These are phyloP conservation scores for Lentinula guzmanii DNA, from an alignment of 768 basidiomycete genomes.

Conservation along the genomic window DNA sequence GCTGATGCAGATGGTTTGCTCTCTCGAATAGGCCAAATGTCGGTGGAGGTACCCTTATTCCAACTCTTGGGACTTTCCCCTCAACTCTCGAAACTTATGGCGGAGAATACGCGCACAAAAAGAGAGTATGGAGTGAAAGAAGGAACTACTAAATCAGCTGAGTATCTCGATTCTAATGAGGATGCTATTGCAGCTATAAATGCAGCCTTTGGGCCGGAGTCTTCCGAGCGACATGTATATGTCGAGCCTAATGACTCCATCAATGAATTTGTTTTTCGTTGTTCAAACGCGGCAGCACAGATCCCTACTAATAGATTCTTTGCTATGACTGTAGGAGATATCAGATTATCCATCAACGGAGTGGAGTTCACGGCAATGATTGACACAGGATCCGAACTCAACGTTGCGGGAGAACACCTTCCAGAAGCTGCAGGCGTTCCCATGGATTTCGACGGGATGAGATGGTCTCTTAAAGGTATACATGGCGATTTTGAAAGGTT, in stretches of 20 bases:
- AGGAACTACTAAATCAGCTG: background rate
- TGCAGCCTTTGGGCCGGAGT: background rate
- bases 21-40: background rate
- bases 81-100: background rate
- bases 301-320: background rate
- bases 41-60: background rate
- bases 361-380: background rate
- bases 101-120: background rate
- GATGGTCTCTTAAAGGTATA: constrained; percentile 22
- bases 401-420: background rate
- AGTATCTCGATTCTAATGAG: background rate
- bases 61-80: background rate
- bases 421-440: constrained; percentile 8
- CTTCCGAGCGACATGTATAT: background rate
- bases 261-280: background rate
- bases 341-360: background rate
- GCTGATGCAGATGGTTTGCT: background rate
- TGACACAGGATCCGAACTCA: constrained; percentile 6
- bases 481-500: constrained; percentile 13
- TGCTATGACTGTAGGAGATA: constrained; percentile 2
- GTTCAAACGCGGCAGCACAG: background rate
- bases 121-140: background rate
- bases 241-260: background rate
- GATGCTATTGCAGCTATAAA: background rate
- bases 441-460: constrained; percentile 38